These are phyloP conservation scores for Emergomyces orientalis DNA, from an alignment of 2,329 filamentous ascomycete species.

Conservation along the genomic window DNA sequence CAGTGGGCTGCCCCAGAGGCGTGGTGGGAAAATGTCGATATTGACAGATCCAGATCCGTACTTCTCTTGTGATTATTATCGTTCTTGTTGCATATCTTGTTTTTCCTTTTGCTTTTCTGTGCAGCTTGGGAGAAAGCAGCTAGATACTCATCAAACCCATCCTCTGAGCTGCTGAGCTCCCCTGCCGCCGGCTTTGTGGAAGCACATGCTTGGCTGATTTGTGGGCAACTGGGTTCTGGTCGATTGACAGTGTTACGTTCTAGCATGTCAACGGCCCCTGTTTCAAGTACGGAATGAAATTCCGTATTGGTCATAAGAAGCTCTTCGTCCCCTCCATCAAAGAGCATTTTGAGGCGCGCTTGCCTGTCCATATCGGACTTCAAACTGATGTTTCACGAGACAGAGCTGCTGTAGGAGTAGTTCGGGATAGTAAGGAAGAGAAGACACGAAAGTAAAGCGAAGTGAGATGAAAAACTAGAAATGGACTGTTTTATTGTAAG, in stretches of 20 bases:
- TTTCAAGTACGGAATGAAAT: conserved; percentile 1
- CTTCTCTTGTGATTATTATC: background rate
- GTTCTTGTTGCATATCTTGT: background rate
- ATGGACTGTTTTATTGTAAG: background rate
- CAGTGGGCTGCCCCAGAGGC: conserved; percentile 14
- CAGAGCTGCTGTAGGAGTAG: background rate
- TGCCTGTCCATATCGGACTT: conserved; percentile 19
- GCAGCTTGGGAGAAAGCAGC: conserved; percentile 13
- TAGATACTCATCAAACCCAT: conserved; percentile 18
- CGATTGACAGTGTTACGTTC: background rate
- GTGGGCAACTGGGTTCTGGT: background rate
- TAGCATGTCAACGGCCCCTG: background rate
- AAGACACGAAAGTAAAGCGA: background rate
- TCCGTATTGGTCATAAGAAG: conserved; percentile 17
- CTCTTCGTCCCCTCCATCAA: conserved; percentile 19
- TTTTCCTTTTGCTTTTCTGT: conserved; percentile 4
- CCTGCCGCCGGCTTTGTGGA: background rate
- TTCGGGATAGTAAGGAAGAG: too few relatives aligned
- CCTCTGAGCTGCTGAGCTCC: conserved; percentile 11
- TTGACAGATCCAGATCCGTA: background rate
- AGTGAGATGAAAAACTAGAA: background rate
- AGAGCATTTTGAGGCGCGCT: conserved; percentile 24
- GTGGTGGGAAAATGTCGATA: conserved; percentile 7
- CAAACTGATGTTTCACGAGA: background rate
- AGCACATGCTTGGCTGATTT: background rate